These are phyloP conservation scores for Rubia tinctorum DNA, from an alignment of 305 asterid species.

Conservation along the genomic window DNA sequence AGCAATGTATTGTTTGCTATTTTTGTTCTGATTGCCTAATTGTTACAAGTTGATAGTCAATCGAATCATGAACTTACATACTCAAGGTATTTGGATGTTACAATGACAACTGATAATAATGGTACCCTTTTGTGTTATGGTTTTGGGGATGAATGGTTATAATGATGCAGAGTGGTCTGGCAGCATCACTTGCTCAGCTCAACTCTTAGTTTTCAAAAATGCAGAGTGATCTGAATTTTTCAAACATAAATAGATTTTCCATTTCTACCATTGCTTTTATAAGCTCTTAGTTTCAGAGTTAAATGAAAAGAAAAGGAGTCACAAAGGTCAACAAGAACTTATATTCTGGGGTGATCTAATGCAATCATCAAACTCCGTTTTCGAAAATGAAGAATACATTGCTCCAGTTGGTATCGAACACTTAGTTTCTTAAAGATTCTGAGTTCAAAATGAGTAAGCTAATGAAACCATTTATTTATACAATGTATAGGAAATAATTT, in stretches of 20 bases:
- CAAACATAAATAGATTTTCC: too few relatives aligned
- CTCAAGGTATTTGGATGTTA: slow-evolving; percentile 51
- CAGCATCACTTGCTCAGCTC: slow-evolving; percentile 60
- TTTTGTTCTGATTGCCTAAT: background rate
- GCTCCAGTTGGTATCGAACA: too few relatives aligned
- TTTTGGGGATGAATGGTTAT: slow-evolving; percentile 12
- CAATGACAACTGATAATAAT: background rate
- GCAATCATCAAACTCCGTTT: too few relatives aligned
- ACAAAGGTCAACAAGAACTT: too few relatives aligned
- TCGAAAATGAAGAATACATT: too few relatives aligned
- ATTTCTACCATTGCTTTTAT: too few relatives aligned
- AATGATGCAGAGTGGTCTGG: slow-evolving; percentile 80
- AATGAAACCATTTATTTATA: background rate
- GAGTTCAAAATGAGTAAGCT: background rate
- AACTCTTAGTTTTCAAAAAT: too few relatives aligned
- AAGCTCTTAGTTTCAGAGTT: too few relatives aligned
- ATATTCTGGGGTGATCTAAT: too few relatives aligned
- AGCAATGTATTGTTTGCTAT: background rate
- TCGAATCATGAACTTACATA: slow-evolving; percentile 86
- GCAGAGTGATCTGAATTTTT: too few relatives aligned
- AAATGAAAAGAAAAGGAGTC: too few relatives aligned
- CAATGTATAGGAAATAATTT: slow-evolving; percentile 69
- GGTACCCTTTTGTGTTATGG: background rate
- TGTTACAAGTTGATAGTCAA: slow-evolving; percentile 67
- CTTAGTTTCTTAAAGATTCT: background rate